Base-by-base conservation (phyloP, 345 rosid genomes). In the Pistacia vera region DNA sequence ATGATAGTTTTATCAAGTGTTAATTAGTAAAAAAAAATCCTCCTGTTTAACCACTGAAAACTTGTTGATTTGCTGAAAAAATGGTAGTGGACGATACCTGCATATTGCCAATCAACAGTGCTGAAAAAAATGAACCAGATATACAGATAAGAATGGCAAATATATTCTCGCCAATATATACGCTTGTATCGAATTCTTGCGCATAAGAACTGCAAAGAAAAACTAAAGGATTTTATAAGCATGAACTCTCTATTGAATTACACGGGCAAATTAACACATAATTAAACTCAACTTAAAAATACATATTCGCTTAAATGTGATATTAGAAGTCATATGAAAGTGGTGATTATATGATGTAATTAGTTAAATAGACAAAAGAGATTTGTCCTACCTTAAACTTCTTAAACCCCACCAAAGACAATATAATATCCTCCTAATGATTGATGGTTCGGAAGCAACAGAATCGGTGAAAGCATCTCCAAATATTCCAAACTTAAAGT, bases 401-500 rank as follows among this genome's bases (percentile, higher is more conserved):
- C 89, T 86, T 48, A 94, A 79, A 72, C 98, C 98, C 98, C 97
- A 94, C 97, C 98, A 92, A 51, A 94, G 96, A 58, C 97, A 92
- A 61, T 90, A 94, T 60, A 94, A 74, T 75, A 90, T 90, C 79
- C 92, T 92, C 46, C 81, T 81, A 38, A 85, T 69, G 22, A 92
- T 84, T 64, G 77, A 74, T 13, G 88, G 46, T 41, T 41, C 71
- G 0, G 89, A 81, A 58, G 94, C 97, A 60, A 90, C 97, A 30
- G 87, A 76, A 67, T 78, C 86, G 4, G 87, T 86, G 63, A 94
- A 88, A 57, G 92, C 93, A 79, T 89, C 96, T 41, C 86, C 94
- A 76, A 90, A 92, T 83, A 94, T 94, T 28, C 98, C 98, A 35
- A 89, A 92, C 78, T 85, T 84, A 79, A 92, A 92, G 18, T 72